Evolutionary conservation across 129 eudicot species (phyloP).

Genomic region (Calendula officinalis): DNA sequence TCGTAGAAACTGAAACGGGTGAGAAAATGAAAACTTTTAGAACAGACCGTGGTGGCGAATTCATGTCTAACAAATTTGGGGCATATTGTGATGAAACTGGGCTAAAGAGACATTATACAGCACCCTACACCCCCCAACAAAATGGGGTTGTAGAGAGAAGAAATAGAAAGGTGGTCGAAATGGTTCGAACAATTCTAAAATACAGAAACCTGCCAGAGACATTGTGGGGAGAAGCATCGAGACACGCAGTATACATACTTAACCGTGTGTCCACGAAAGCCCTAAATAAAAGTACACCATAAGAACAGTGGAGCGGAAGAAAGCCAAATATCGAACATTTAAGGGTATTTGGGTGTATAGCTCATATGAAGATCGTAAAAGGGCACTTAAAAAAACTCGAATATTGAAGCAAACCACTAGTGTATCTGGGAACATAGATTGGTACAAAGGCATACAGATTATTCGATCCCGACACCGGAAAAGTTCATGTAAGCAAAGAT

Average conservation of each 20-base stretch:
- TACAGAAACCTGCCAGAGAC: not conserved
- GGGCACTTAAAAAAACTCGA: not conserved
- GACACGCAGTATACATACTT: not conserved
- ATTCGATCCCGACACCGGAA: not conserved
- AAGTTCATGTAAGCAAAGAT: not conserved
- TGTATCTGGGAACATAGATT: not conserved
- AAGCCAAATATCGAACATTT: not conserved
- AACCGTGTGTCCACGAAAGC: constrained; percentile 23
- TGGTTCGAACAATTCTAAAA: constrained; percentile 10
- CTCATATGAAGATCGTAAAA: not conserved
- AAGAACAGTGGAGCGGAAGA: constrained; percentile 17
- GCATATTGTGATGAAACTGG: not conserved
- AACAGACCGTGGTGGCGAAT: constrained; percentile 4
- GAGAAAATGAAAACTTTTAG: not conserved
- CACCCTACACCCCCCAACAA: too few relatives aligned
- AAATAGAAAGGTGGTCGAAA: not conserved
- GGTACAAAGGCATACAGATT: not conserved
- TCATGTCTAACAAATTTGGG: not conserved
- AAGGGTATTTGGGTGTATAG: constrained; percentile 8
- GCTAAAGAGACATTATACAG: not conserved
- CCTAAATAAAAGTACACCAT: constrained; percentile 11
- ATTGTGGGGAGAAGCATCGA: constrained; percentile 21
- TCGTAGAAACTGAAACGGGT: constrained; percentile 24
- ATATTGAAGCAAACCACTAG: not conserved
- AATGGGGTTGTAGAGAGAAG: constrained; percentile 17